Base-by-base conservation (phyloP, 2,329 filamentous ascomycete genomes). In the Rutstroemia sp. region DNA sequence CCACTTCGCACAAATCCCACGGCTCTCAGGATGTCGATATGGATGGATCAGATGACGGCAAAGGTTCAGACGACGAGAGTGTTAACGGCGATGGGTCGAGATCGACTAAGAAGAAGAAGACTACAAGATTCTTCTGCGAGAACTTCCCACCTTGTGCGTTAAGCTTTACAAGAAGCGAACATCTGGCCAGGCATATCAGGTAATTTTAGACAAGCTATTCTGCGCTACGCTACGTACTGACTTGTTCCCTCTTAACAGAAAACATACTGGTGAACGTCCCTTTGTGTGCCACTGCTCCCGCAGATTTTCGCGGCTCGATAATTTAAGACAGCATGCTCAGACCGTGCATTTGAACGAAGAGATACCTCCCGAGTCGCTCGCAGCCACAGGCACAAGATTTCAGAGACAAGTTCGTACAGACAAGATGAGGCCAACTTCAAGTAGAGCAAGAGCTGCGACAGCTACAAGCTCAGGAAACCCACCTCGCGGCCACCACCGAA, bases 271-370 rank as follows among this genome's bases (percentile, higher is more conserved):
- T 53, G 94, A 99, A 75, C 85, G 94, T 27, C 94, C 94, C 0
- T 99, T 97, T 67, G 88, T 95, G 72, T 99, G 94, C 65, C 94
- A 97, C 71, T 99, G 94, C 72, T 90, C 87, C 2, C 83, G 94
- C 51, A 83, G 91, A 55, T 99, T 99, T 71, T 97, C 94, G 9
- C 83, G 92, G 49, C 80, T 97, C 47, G 92, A 99, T 71, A 99
- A 99, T 69, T 76, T 99, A 52, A 85, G 94, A 58, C 94, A 99
- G 70, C 94, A 99, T 77, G 94, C 94, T 46, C 92, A 96, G 71
- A 97, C 94, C 0, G 94, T 99, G 1, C 94, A 99, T 70, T 88
- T 95, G 57, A 96, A 97, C 70, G 94, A 97, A 71, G 91, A 96
- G 57, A 99, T 99, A 37, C 94, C 94, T 3, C 85, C 86, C 42